Conservation (phyloP, 2,329 filamentous ascomycete species). For the Pseudocercospora cruenta region DNA sequence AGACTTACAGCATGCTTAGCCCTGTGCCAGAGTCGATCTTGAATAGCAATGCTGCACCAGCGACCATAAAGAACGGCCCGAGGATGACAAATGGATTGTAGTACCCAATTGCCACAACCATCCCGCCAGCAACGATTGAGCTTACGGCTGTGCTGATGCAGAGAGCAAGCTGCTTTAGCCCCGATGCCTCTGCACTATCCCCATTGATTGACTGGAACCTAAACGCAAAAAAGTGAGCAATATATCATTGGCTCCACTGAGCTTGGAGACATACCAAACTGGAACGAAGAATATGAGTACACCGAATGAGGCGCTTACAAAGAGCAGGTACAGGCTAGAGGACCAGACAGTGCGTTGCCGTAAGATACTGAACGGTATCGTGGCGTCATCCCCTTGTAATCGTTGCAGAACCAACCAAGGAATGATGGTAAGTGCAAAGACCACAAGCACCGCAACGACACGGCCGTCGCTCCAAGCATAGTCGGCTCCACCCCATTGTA, state of each 20-base stretch:
- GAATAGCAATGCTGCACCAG: slow-evolving; percentile 47
- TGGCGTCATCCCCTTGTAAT: slow-evolving; percentile 22
- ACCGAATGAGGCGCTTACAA: slow-evolving; percentile 17
- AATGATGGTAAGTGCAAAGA: slow-evolving; percentile 20
- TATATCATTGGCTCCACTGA: neutral
- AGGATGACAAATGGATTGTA: slow-evolving; percentile 50
- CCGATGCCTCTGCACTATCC: slow-evolving; percentile 11
- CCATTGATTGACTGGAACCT: slow-evolving; percentile 21
- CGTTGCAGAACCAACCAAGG: slow-evolving; percentile 19
- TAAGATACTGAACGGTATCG: slow-evolving; percentile 17
- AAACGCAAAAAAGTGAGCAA: neutral
- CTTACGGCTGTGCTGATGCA: slow-evolving; percentile 45
- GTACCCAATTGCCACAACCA: slow-evolving; percentile 45
- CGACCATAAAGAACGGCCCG: slow-evolving; percentile 43
- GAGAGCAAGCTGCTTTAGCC: slow-evolving; percentile 13
- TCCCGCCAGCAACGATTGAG: slow-evolving; percentile 42
- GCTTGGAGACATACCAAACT: slow-evolving; percentile 14
- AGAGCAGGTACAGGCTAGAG: slow-evolving; percentile 16
- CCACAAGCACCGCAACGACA: slow-evolving; percentile 46
- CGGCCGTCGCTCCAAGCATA: slow-evolving; percentile 41
- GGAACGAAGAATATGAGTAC: slow-evolving; percentile 24
- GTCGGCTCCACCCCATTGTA: slow-evolving; percentile 49
- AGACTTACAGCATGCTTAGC: slow-evolving; percentile 21
- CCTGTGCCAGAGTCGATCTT: slow-evolving; percentile 16
- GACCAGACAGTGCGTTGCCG: slow-evolving; percentile 19